Percentiles rank a stretch among this genome's conserved stretches.
phyloP scores from a whole-genome alignment of 2,329 filamentous ascomycete genomes.

The Microsporum ferrugineum region DNA sequence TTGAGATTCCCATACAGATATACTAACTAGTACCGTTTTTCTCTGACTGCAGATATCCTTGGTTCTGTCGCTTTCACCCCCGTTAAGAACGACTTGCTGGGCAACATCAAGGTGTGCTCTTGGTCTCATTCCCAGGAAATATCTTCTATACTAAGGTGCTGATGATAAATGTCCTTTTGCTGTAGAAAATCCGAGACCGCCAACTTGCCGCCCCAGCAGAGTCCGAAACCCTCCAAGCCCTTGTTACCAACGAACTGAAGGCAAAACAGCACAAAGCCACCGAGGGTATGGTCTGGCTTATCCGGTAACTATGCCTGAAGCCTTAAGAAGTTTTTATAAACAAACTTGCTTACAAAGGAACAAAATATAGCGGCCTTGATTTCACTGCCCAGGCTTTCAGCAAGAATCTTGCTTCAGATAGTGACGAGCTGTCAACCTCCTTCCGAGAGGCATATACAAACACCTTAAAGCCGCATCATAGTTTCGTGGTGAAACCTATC shows the following conservation, averaged over 20 bases:
- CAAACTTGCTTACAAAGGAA: not conserved
- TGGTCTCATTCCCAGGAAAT: not conserved
- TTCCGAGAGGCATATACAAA: conserved; percentile 76
- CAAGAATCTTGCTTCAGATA: conserved; percentile 55
- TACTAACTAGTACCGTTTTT: not conserved
- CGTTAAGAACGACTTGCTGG: conserved; percentile 81
- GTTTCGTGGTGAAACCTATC: conserved; percentile 77
- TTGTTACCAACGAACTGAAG: conserved; percentile 78
- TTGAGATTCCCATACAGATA: not conserved
- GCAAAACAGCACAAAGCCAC: conserved; percentile 77
- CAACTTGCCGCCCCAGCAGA: conserved; percentile 65
- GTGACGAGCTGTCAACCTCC: conserved; percentile 68
- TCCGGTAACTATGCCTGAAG: conserved; percentile 49
- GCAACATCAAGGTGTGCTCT: conserved; percentile 72
- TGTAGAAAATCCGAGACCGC: conserved; percentile 70
- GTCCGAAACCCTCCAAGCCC: conserved; percentile 73
- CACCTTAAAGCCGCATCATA: conserved; percentile 87
- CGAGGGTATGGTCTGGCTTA: conserved; percentile 83
- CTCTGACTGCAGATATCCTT: conserved; percentile 40
- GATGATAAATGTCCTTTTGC: not conserved
- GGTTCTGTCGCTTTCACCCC: conserved; percentile 67
- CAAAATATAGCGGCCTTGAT: conserved; percentile 61
- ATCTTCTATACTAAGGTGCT: not conserved
- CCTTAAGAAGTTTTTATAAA: not conserved
- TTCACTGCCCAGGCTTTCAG: conserved; percentile 81